These are phyloP conservation scores for Magnolia officinalis DNA, from an alignment of 164 flowering plant species.

Conservation along the genomic window DNA sequence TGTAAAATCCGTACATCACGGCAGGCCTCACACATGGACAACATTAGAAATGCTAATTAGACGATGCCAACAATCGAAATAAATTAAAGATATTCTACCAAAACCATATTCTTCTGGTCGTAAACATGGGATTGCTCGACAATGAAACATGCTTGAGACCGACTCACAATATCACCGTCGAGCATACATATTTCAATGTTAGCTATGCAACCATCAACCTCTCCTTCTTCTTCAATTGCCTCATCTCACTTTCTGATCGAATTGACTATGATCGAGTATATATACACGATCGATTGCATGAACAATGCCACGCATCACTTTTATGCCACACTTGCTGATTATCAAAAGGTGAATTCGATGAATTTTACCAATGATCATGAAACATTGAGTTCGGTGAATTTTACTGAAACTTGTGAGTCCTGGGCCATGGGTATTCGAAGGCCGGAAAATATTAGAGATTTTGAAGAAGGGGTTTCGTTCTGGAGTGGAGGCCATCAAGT, in stretches of 20 bases:
- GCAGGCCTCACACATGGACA: too few species aligned
- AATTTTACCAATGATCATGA: neutral
- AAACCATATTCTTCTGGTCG: constrained; percentile 28
- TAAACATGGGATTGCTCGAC: constrained; percentile 17
- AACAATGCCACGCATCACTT: constrained; percentile 19
- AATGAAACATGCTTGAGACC: constrained; percentile 33
- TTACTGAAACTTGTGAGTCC: neutral
- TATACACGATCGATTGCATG: constrained; percentile 17
- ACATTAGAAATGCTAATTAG: too few species aligned
- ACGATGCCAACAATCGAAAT: too few species aligned
- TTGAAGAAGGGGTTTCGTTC: constrained; percentile 40
- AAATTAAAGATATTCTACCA: constrained; percentile 24
- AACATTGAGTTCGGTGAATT: neutral
- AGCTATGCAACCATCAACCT: constrained; percentile 16
- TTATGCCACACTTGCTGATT: constrained; percentile 29
- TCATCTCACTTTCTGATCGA: neutral
- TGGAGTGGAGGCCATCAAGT: constrained; percentile 13
- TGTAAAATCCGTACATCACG: too few species aligned
- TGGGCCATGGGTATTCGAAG: neutral
- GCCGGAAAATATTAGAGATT: constrained; percentile 4
- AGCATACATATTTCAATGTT: constrained; percentile 22
- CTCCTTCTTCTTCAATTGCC: constrained; percentile 43
- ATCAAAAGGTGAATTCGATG: neutral
- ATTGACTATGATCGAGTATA: neutral
- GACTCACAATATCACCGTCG: constrained; percentile 34